Percentiles rank a stretch among this genome's conserved stretches.
Evolutionary conservation across 2,329 filamentous ascomycete genomes (phyloP).

Genomic region (Pseudogymnoascus verrucosus): DNA sequence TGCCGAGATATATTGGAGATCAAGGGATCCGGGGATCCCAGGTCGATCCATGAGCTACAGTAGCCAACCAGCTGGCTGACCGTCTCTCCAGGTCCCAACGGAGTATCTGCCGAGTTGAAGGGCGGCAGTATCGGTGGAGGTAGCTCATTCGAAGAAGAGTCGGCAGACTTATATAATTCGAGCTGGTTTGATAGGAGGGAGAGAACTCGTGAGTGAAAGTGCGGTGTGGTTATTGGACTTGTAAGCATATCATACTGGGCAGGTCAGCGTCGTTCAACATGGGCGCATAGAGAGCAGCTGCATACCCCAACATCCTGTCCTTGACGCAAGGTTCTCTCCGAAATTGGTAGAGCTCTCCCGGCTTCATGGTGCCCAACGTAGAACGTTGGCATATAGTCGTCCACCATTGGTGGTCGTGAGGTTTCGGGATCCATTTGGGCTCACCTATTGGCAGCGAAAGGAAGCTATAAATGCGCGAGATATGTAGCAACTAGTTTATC

Average conservation of each 20-base stretch:
- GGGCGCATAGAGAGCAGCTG: constrained; percentile 18
- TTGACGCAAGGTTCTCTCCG: constrained; percentile 55
- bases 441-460: not conserved
- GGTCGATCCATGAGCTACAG: constrained; percentile 87
- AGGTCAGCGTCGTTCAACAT: constrained; percentile 19
- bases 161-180: constrained; percentile 34
- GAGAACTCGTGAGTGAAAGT: constrained; percentile 63
- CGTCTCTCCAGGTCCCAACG: constrained; percentile 57
- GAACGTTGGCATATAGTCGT: constrained; percentile 41
- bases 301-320: constrained; percentile 63
- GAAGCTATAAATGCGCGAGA: not conserved
- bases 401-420: constrained; percentile 15
- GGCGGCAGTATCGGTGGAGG: constrained; percentile 55
- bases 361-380: constrained; percentile 71
- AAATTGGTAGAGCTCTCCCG: constrained; percentile 47
- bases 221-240: constrained; percentile 65
- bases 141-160: constrained; percentile 32
- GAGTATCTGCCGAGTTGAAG: constrained; percentile 72
- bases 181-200: constrained; percentile 49
- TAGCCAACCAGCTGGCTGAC: constrained; percentile 70
- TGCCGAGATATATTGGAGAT: constrained; percentile 83
- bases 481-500: not conserved
- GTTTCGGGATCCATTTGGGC: constrained; percentile 6
- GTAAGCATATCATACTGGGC: constrained; percentile 70
- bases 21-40: constrained; percentile 73